Evolutionary conservation across 768 basidiomycete genomes (phyloP).

Genomic region (Auricularia auricula-judae): DNA sequence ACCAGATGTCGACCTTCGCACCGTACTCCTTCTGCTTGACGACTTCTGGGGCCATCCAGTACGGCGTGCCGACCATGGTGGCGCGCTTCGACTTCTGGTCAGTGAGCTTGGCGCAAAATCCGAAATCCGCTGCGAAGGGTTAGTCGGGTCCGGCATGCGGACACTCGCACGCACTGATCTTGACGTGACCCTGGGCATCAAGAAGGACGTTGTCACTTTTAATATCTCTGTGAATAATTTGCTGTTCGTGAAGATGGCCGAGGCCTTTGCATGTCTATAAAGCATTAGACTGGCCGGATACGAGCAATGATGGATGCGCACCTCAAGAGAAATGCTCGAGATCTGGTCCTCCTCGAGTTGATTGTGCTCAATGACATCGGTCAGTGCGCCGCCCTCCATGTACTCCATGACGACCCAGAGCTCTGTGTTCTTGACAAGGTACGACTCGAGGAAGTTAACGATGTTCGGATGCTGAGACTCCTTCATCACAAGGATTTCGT

Average conservation of each 20-base stretch:
- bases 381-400: constrained; percentile 96
- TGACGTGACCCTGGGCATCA: no score
- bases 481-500: constrained; percentile 98
- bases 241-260: constrained; percentile 84
- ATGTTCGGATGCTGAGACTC: constrained; percentile 96
- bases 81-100: constrained; percentile 95
- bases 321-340: constrained; percentile 83
- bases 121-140: no score
- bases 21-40: constrained; percentile 97
- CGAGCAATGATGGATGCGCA: no score
- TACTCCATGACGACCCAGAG: constrained; percentile 99
- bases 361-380: constrained; percentile 97
- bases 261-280: constrained; percentile 98
- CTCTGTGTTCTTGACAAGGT: constrained; percentile 78
- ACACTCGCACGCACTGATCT: no score
- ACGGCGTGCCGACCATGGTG: constrained; percentile 95
- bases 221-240: no score
- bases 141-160: no score
- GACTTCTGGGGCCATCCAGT: constrained; percentile 98
- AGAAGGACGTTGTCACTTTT: no score
- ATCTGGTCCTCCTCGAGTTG: constrained; percentile 93
- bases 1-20: constrained; percentile 95
- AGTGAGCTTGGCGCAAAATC: constrained; percentile 91
- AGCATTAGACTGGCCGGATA: no score
- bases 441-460: constrained; percentile 89